phyloP scores from a whole-genome alignment of 1,139 yeast species.

The Magnusiomyces starmeri region DNA sequence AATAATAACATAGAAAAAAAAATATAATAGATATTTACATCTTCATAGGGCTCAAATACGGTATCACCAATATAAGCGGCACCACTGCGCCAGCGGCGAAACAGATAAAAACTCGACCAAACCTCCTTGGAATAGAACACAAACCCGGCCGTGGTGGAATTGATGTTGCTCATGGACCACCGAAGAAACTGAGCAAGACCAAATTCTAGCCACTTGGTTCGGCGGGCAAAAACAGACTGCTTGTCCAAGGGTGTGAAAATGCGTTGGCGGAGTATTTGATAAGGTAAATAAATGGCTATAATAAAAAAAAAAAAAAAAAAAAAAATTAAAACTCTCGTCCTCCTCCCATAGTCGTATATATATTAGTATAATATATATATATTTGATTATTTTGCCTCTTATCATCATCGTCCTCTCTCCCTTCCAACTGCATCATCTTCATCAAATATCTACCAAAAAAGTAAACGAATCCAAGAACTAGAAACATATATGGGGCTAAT shows the following conservation, averaged over 20 bases:
- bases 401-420: no score
- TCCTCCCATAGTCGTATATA: background rate
- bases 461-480: slow-evolving; percentile 7
- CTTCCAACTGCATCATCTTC: background rate
- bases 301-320: background rate
- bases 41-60: slow-evolving; percentile 9
- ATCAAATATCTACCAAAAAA: slow-evolving; percentile 8
- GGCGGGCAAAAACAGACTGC: slow-evolving; percentile 24
- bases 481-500: slow-evolving; percentile 8
- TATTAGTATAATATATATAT: background rate
- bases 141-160: slow-evolving; percentile 21
- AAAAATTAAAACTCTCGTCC: background rate
- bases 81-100: slow-evolving; percentile 26
- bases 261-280: slow-evolving; percentile 19
- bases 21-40: background rate
- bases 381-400: no score
- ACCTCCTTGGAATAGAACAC: slow-evolving; percentile 21
- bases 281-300: slow-evolving; percentile 21
- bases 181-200: slow-evolving; percentile 21
- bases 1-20: background rate
- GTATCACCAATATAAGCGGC: slow-evolving; percentile 28
- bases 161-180: slow-evolving; percentile 20
- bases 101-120: slow-evolving; percentile 21
- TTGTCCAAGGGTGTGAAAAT: slow-evolving; percentile 22
- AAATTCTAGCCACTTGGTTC: slow-evolving; percentile 26